Evolutionary conservation across 148 eudicot species (phyloP), one percentile per base, ranked within the genome.

Genomic region (Rhododendron ferrugineum): DNA sequence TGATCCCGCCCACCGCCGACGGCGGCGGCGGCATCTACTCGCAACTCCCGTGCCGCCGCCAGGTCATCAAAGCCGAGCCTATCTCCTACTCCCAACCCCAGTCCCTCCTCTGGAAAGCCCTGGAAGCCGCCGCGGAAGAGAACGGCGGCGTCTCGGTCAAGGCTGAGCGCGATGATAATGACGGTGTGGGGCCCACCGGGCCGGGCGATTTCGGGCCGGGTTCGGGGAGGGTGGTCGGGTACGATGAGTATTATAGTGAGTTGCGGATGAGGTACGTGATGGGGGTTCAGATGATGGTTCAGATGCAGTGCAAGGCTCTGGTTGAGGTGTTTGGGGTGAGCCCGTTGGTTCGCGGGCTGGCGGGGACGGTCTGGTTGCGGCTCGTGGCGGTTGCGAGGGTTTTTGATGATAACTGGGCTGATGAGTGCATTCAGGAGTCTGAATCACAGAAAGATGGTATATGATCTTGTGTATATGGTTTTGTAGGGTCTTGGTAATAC

Each of bases 241-340:
- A 84, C 2, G 91, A 88, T 11, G 92, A 91, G 54, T 93, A 96
- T 81, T 88, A 82, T n/a, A 76, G 83, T 42, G 86, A 89, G 70
- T 83, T 94, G 36, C 87, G 98, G 82, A 80, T 84, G 89, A 93
- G 93, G 86, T 96, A 94, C 84, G 91, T 91, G 76, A 83, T 82
- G 88, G 98, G 98, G 23, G 30, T 94, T 78, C 98, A 96, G 88
- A 84, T 90, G 84, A 88, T 94, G 93, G 85, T 96, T 20, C 90
- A 90, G 86, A 82, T 85, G 80, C 99, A 96, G 72, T 91, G 92
- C 26, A 91, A 90, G 86, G 91, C 92, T 60, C 84, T 96, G 90
- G 95, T 94, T 28, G 89, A 93, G 74, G 84, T 88, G 11, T 93
- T 91, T 54, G 85, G 87, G 66, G 97, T 92, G 15, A 88, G 84